phyloP scores from a whole-genome alignment of 768 basidiomycete genomes.

The Nevesoporus exiguus region DNA sequence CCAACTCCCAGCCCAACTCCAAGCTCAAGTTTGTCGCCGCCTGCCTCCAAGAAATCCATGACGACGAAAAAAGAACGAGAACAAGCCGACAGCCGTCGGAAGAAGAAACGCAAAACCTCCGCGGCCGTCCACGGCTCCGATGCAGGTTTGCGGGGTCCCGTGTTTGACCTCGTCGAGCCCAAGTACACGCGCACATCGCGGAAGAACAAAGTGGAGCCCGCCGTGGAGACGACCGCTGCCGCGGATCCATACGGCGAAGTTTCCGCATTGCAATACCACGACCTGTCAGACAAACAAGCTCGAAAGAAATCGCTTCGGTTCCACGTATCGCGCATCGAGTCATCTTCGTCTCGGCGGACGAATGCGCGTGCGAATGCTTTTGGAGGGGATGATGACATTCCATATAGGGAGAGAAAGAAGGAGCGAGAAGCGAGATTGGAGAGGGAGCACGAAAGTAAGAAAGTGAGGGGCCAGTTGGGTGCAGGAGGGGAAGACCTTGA shows the following conservation, averaged over 20 bases:
- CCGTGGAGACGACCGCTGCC: conserved; percentile 6
- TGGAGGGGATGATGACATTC: conserved; percentile 94
- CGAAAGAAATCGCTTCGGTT: conserved; percentile 84
- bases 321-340: conserved; percentile 90
- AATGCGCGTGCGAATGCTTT: conserved; percentile 66
- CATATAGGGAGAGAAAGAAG: conserved; percentile 74
- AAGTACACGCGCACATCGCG: conserved; percentile 38
- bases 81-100: conserved; percentile 35
- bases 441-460: conserved; percentile 40
- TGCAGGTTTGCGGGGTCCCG: conserved; percentile 30
- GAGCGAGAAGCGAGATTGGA: conserved; percentile 54
- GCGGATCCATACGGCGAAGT: conserved; percentile 69
- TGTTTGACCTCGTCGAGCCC: conserved; percentile 82
- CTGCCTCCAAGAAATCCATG: neutral
- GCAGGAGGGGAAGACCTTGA: conserved; percentile 69
- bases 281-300: conserved; percentile 79
- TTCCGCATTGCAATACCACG: conserved; percentile 60
- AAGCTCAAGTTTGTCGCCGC: conserved; percentile 2
- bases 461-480: conserved; percentile 33
- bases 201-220: conserved; percentile 9
- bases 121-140: conserved; percentile 11
- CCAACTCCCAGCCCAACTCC: neutral
- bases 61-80: conserved; percentile 12
- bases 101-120: conserved; percentile 59
- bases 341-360: conserved; percentile 68